Conservation (phyloP, 2,329 filamentous ascomycete genomes). For the Ophiostoma triangulosporum region DNA sequence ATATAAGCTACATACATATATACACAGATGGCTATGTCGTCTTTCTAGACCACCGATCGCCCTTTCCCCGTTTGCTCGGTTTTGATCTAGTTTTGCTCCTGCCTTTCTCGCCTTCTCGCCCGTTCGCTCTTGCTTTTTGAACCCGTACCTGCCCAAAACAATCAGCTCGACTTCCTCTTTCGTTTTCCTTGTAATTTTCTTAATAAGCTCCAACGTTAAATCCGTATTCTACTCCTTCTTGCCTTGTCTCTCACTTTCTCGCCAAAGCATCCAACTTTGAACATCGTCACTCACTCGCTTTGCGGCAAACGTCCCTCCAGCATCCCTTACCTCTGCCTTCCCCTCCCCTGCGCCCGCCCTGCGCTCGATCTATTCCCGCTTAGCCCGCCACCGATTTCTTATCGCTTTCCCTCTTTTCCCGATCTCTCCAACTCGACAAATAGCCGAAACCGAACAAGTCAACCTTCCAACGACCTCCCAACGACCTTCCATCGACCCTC, state of each 20-base stretch:
- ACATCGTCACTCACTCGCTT: background rate
- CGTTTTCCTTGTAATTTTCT: too few species aligned
- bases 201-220: too few species aligned
- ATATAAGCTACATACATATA: too few species aligned
- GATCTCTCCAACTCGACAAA: background rate
- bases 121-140: background rate
- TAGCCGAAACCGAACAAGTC: background rate
- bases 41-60: background rate
- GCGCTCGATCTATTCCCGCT: background rate
- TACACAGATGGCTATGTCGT: background rate
- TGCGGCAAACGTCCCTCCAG: background rate
- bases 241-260: background rate
- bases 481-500: background rate
- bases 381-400: background rate
- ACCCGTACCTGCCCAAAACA: background rate
- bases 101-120: background rate
- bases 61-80: background rate
- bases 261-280: background rate
- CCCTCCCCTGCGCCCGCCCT: background rate
- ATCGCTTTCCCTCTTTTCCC: background rate
- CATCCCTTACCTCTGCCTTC: background rate
- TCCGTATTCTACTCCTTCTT: too few species aligned
- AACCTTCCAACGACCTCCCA: background rate
- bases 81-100: background rate
- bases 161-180: too few species aligned